Conservation (phyloP, 225 moss, liverwort and hornwort genomes). For the Climacium dendroides region DNA sequence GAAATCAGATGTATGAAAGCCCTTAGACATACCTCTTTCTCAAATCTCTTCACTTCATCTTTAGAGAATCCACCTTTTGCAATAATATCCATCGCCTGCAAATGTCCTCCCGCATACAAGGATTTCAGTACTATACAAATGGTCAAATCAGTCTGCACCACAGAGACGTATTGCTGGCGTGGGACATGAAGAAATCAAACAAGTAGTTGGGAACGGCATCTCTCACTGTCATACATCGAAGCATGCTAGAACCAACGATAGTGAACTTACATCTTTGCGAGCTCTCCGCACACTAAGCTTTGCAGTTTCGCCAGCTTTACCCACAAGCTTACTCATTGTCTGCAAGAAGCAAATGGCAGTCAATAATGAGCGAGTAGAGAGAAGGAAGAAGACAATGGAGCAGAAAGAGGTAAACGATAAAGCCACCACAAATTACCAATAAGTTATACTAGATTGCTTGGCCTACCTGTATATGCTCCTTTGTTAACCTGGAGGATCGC, state of each 20-base stretch:
- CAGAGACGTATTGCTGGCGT: neutral
- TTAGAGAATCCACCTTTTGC: conserved; percentile 50
- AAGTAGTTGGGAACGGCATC: neutral
- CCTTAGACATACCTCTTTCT: conserved; percentile 54
- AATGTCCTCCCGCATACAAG: neutral
- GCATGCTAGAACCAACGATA: neutral
- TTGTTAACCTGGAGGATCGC: conserved; percentile 57
- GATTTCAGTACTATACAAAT: neutral
- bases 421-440: neutral
- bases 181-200: neutral
- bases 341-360: neutral
- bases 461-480: conserved; percentile 79
- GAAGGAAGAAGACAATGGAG: neutral
- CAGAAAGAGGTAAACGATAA: neutral
- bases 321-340: conserved; percentile 80
- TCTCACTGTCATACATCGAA: neutral
- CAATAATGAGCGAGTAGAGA: neutral
- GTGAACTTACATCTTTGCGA: conserved; percentile 69
- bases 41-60: conserved; percentile 68
- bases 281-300: conserved; percentile 83
- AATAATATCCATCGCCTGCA: conserved; percentile 58
- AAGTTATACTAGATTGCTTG: neutral
- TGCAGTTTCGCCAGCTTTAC: conserved; percentile 79
- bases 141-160: neutral
- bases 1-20: neutral